Conservation (phyloP, 495 filamentous ascomycete genomes). For the Hypoxylon cercidicola region DNA sequence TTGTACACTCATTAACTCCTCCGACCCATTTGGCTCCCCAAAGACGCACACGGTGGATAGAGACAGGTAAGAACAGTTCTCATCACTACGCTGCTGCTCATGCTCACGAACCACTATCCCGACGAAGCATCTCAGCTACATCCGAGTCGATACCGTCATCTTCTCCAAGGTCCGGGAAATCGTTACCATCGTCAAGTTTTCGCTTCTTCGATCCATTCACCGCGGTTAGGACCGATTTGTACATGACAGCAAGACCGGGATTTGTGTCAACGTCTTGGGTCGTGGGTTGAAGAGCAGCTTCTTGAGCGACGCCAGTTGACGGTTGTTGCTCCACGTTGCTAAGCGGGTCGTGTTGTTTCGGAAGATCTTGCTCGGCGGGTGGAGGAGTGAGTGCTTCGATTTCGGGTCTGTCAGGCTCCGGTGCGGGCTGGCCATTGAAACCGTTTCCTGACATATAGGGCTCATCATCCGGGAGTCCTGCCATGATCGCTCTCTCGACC, state of each 20-base stretch:
- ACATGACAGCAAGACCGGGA: conserved; percentile 60
- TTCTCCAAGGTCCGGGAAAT: conserved; percentile 74
- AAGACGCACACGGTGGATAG: conserved; percentile 1
- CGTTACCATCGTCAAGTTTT: conserved; percentile 71
- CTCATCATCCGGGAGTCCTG: conserved; percentile 66
- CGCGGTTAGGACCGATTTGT: conserved; percentile 55
- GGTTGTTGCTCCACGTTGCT: conserved; percentile 38
- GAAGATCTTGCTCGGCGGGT: conserved; percentile 46
- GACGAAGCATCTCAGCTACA: conserved; percentile 80
- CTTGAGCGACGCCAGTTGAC: conserved; percentile 39
- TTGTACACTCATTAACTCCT: too few species aligned
- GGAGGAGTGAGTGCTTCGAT: conserved; percentile 88
- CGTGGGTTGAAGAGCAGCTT: conserved; percentile 49
- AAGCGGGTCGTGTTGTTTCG: conserved; percentile 39
- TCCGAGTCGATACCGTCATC: conserved; percentile 83
- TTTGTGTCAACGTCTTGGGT: conserved; percentile 62
- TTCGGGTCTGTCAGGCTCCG: conserved; percentile 73
- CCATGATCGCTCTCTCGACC: conserved; percentile 89
- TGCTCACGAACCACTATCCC: conserved; percentile 47
- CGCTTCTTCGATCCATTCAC: conserved; percentile 72
- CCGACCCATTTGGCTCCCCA: background rate
- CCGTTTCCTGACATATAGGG: conserved; percentile 46
- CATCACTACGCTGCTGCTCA: conserved; percentile 3
- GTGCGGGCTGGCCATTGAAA: conserved; percentile 49
- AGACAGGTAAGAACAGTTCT: background rate